These are phyloP conservation scores for Cladosporium phlei DNA, from an alignment of 2,329 filamentous ascomycete species.

Conservation along the genomic window DNA sequence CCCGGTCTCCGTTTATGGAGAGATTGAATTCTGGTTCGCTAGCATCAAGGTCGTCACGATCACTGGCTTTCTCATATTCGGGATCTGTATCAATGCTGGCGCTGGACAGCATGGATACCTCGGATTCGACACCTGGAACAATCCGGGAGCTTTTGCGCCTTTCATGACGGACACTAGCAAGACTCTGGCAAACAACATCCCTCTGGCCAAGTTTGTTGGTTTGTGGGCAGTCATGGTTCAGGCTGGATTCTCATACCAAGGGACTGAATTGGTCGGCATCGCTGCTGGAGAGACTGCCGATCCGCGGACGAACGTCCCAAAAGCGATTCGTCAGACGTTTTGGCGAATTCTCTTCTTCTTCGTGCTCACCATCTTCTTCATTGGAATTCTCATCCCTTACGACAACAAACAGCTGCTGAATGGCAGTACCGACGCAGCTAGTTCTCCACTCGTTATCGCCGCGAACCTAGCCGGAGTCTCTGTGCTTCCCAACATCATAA, in stretches of 20 bases:
- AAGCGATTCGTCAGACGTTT: conserved; percentile 34
- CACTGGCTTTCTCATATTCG: conserved; percentile 41
- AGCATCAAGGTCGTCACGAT: conserved; percentile 49
- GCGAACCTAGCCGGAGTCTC: conserved; percentile 57
- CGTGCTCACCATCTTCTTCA: conserved; percentile 35
- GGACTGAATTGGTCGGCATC: conserved; percentile 51
- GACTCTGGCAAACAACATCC: conserved; percentile 15
- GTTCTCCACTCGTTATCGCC: conserved; percentile 64
- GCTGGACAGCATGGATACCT: conserved; percentile 53
- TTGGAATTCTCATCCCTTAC: conserved; percentile 32
- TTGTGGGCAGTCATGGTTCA: conserved; percentile 55
- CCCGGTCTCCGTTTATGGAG: conserved; percentile 50
- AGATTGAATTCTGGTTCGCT: conserved; percentile 52
- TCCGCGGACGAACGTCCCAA: conserved; percentile 43
- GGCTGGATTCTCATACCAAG: conserved; percentile 54
- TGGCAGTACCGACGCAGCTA: conserved; percentile 40
- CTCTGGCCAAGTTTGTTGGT: conserved; percentile 37
- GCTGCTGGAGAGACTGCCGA: conserved; percentile 51
- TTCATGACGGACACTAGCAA: conserved; percentile 16
- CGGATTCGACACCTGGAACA: conserved; percentile 50
- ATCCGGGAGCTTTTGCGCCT: conserved; percentile 36
- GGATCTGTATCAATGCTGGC: conserved; percentile 36
- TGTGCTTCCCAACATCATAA: conserved; percentile 61
- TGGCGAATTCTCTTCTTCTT: conserved; percentile 35
- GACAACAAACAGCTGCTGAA: conserved; percentile 35